Conservation (phyloP, 345 rosid species). For the Salix dunnii region DNA sequence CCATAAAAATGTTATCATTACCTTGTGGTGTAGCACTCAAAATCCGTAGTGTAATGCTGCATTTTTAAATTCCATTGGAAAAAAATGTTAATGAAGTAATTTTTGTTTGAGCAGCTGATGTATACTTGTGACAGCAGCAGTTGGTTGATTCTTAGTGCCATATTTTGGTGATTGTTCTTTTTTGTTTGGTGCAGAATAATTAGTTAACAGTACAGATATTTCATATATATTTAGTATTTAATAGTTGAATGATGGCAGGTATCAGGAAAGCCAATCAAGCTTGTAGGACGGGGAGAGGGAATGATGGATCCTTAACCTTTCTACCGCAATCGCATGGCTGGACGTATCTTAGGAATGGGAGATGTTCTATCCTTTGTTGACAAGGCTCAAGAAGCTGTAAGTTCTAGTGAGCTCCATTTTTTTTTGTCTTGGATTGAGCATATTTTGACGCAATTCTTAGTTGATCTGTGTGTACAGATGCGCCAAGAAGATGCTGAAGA, state of each 20-base stretch:
- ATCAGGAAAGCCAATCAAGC: conserved; percentile 93
- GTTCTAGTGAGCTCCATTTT: conserved; percentile 24
- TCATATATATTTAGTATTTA: conserved; percentile 1
- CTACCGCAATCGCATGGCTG: conserved; percentile 98
- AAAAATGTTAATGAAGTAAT: no score
- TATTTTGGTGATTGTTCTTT: background rate
- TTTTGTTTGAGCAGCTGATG: no score
- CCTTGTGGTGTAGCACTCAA: no score
- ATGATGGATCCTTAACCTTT: conserved; percentile 98
- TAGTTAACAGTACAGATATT: background rate
- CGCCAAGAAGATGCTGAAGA: conserved; percentile 97
- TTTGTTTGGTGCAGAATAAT: background rate
- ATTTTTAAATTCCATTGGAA: no score
- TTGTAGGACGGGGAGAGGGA: conserved; percentile 94
- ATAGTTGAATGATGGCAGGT: conserved; percentile 45
- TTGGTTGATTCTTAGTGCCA: conserved; percentile 8
- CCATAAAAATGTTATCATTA: no score
- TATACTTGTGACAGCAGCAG: background rate
- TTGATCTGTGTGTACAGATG: conserved; percentile 49
- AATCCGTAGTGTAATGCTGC: no score
- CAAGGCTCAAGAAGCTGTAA: conserved; percentile 95
- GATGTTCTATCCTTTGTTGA: conserved; percentile 95
- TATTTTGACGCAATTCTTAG: conserved; percentile 13
- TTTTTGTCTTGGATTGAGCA: conserved; percentile 1
- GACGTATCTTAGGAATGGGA: conserved; percentile 96